Conservation (phyloP, 768 basidiomycete species). For the Basidioascus undulatus region DNA sequence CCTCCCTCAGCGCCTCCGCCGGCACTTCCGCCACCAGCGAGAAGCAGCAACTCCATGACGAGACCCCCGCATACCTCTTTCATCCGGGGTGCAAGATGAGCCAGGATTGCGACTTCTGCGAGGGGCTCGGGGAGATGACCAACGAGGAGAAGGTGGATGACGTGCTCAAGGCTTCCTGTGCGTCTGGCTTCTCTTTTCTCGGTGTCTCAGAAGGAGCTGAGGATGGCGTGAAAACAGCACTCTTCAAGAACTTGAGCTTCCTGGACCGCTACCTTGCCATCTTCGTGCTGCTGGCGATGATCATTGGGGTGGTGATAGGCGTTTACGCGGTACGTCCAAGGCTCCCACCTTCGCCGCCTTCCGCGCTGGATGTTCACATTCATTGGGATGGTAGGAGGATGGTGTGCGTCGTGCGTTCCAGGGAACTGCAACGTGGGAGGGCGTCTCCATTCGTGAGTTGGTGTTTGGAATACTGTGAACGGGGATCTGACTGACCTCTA, state of each 20-base stretch:
- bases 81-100: no score
- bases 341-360: slow-evolving; percentile 5
- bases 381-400: slow-evolving; percentile 18
- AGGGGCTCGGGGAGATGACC: no score
- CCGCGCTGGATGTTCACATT: neutral
- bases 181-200: no score
- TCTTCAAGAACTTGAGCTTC: slow-evolving; percentile 21
- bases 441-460: slow-evolving; percentile 52
- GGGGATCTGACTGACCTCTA: neutral
- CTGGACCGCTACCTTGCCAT: slow-evolving; percentile 40
- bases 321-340: slow-evolving; percentile 21
- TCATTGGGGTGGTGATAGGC: slow-evolving; percentile 49
- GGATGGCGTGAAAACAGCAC: neutral
- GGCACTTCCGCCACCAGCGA: no score
- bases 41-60: no score
- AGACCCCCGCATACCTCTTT: no score
- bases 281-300: slow-evolving; percentile 44
- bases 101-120: no score
- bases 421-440: slow-evolving; percentile 34
- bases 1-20: no score
- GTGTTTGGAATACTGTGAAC: neutral
- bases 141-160: no score
- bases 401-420: slow-evolving; percentile 37
- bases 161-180: no score
- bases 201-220: neutral